Evolutionary conservation across 257 asterid genomes (phyloP), one percentile per base, ranked within the genome.

Genomic region (Gynochthodes officinalis): DNA sequence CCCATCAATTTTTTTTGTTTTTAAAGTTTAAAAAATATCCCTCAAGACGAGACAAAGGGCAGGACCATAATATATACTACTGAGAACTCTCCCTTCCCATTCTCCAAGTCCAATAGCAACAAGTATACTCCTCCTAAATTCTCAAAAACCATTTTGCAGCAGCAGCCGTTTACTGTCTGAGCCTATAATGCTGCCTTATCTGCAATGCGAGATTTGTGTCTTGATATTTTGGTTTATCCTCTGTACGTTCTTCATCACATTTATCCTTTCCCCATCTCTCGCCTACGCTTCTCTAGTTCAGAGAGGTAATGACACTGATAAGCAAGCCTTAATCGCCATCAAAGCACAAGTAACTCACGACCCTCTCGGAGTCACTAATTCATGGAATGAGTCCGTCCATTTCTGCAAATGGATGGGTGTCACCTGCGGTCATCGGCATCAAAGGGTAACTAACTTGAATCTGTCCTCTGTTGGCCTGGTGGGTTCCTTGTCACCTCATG

Each of bases 341-440:
- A 76, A 63, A 40, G 42, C 54, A 15, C 48, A 66, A 27, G 70
- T 76, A 70, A 50, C 67, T 37, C 63, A 63, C 3, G 80, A 76
- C 25, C 80, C 75, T 13, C 28, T 63, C 12, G 62, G 49, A 23
- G 14, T 63, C 65, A 39, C 66, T 28, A 40, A 40, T 49, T 76
- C 80, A 37, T 76, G 80, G 80, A 76, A 63, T 23, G 72, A 70
- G 33, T 69, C 80, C 19, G 64, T 69, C 25, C 80, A 70, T 42
- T 76, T 76, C 55, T 76, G 76, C 75, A 53, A 53, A 33, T 70
- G 80, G 80, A 49, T 19, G 0, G 80, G 80, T 28, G 75, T 76
- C 30, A 44, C 63, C 21, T 76, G 76, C 59, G 60, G 67, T 14
- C 67, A 5, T 50, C 53, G 28, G 7, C 58, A 76, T 25, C 71